These are phyloP conservation scores for Isoetes engelmannii DNA, from an alignment of 83 land plant species.

Conservation along the genomic window DNA sequence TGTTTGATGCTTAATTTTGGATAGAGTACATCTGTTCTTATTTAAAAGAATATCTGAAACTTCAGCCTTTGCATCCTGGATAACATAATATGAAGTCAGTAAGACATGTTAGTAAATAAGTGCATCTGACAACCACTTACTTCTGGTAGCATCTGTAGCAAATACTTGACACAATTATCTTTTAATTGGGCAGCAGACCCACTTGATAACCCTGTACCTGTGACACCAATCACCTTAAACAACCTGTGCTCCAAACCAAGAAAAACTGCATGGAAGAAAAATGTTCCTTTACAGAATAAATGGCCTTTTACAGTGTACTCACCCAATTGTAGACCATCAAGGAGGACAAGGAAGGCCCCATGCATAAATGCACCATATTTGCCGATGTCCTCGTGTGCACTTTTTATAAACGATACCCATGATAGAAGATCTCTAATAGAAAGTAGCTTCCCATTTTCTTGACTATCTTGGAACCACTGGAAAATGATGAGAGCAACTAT, in stretches of 20 bases:
- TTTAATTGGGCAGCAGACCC: slow-evolving; percentile 40
- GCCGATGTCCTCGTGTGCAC: slow-evolving; percentile 43
- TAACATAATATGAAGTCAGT: too few relatives aligned
- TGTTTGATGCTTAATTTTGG: slow-evolving; percentile 28
- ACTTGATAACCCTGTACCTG: slow-evolving; percentile 63
- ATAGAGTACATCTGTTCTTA: too few relatives aligned
- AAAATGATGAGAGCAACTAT: background rate
- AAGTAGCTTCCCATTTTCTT: slow-evolving; percentile 49
- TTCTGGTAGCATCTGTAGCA: slow-evolving; percentile 32
- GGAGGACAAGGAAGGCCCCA: slow-evolving; percentile 80
- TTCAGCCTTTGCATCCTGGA: too few relatives aligned
- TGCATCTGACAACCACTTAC: slow-evolving; percentile 7
- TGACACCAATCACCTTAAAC: slow-evolving; percentile 3
- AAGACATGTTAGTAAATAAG: too few relatives aligned
- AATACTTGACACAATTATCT: slow-evolving; percentile 44
- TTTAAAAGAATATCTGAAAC: too few relatives aligned
- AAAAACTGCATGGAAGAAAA: background rate
- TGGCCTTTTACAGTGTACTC: background rate
- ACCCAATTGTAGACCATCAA: slow-evolving; percentile 93
- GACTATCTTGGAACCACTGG: slow-evolving; percentile 81
- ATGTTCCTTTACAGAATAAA: background rate
- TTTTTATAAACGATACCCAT: slow-evolving; percentile 73
- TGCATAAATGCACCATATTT: slow-evolving; percentile 58
- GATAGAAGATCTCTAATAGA: slow-evolving; percentile 90
- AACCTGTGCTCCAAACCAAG: background rate